Base-by-base conservation (phyloP, 2,329 filamentous ascomycete species). In the Thelonectria rubi region DNA sequence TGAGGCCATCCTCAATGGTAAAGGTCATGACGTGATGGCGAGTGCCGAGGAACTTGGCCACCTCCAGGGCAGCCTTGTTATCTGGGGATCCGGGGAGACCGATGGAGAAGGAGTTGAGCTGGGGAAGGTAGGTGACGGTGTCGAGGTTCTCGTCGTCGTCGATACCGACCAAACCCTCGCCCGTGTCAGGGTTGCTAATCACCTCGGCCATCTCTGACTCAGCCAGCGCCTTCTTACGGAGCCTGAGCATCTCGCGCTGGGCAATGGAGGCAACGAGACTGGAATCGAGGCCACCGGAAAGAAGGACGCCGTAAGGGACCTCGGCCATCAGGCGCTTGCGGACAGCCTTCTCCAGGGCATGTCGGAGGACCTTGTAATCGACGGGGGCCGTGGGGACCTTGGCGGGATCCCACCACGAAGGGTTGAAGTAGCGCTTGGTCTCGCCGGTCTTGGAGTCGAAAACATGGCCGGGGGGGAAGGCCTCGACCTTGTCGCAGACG, bases 21-120 rank as follows among this genome's bases (percentile, higher is more conserved):
- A 99, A 99, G 56, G 94, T 98, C 85, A 99, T 96, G 73, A 93
- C 92, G 80, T 99, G 93, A 79, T 99, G 95, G 83, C 95, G 96
- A 59, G 95, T 99, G 74, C 95, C 96, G 43, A 99, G 88, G 84
- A 97, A 99, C 78, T 94, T 91, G 74, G 95, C 95, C 17, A 97
- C 95, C 80, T 97, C 92, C 59, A 94, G 82, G 17, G 95, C 95
- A 48, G 95, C 95, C 78, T 91, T 88, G 74, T 93, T 95, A 78
- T 99, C 95, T 51, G 95, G 95, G 34, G 95, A 92, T 69, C 90
- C 92, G 8, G 94, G 94, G 37, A 99, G 88, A 75, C 95, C 95
- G 69, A 99, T 99, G 15, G 95, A 99, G 85, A 99, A 99, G 15
- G 94, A 97, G 87, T 98, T 96, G 78, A 99, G 88, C 79, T 98